Evolutionary conservation across 108 stramenopile species (phyloP), one percentile per base, ranked within the genome.

Genomic region (Pseudonitzschia delicatissima): DNA sequence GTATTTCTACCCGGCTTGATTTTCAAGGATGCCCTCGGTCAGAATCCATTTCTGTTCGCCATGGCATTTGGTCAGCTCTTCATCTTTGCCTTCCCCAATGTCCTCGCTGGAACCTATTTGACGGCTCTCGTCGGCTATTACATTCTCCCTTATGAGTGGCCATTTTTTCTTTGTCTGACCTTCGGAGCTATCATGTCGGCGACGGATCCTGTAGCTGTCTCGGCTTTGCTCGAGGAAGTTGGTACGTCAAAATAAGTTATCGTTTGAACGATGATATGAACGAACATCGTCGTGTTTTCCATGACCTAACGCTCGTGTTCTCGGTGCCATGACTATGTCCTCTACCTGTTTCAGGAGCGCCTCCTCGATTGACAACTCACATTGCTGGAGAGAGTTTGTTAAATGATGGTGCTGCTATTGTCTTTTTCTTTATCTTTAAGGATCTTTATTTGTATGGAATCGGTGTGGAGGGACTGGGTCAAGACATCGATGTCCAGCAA

Each of bases 121-220:
- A 83, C 82, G 11, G 90, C 90, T 5, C 27, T 81, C 15, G 66
- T 87, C 5, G 84, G 65, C 0, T 69, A 72, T n/a, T 86, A 76
- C 61, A 73, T 88, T 47, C 73, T 91, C 48, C 85, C 85, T 6
- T 87, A 76, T 44, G 83, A 59, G 12, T 91, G 90, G 90, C 73
- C 78, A 8, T 82, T 71, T 20, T 64, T 76, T 60, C 57, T 87
- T 1, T 71, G 79, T 50, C 66, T 96, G 71, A 85, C 90, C 13
- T 87, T 97, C 61, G 98, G 96, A 33, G 66, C 82, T 28, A 96
- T 98, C 44, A 68, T 96, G 28, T 69, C 88, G 17, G 96, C 96
- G 9, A 98, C 96, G 3, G 98, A 98, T 67, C 98, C 98, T 0
- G 93, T 96, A 0, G 94, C 95, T 5, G 95, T 98, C 15, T 87